Evolutionary conservation across 2,329 filamentous ascomycete species (phyloP).

Genomic region (Fusarium ramigenum): DNA sequence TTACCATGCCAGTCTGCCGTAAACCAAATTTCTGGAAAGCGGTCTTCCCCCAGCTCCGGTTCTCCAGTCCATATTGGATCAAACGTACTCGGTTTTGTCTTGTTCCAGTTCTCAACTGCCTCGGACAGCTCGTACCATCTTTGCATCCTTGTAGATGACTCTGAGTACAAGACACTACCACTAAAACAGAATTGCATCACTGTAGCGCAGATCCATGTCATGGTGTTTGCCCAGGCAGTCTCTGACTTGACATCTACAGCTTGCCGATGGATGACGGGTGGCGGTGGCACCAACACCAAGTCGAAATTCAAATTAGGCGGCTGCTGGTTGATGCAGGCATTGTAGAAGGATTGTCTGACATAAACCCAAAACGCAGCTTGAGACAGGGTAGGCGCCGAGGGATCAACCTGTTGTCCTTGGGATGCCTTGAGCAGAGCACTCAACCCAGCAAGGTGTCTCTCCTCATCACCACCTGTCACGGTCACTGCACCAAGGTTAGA

Average conservation of each 20-base stretch:
- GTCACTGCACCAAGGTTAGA: not conserved
- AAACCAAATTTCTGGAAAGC: conserved; percentile 6
- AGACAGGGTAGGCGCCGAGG: conserved; percentile 15
- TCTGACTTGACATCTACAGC: conserved; percentile 15
- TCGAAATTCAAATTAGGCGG: conserved; percentile 16
- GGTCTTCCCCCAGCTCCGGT: not conserved
- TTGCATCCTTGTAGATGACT: not conserved
- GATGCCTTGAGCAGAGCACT: conserved; percentile 29
- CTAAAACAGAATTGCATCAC: conserved; percentile 28
- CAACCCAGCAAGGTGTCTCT: conserved; percentile 25
- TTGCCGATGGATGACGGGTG: not conserved
- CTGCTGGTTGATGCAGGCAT: conserved; percentile 32
- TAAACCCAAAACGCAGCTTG: conserved; percentile 36
- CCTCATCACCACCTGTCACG: conserved; percentile 17
- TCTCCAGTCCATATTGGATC: not conserved
- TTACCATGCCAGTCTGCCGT: conserved; percentile 12
- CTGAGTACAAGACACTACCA: not conserved
- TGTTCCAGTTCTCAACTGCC: conserved; percentile 2
- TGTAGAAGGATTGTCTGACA: conserved; percentile 31
- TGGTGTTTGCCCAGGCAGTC: conserved; percentile 33
- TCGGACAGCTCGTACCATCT: conserved; percentile 6
- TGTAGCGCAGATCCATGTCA: conserved; percentile 32
- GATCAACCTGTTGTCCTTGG: conserved; percentile 27
- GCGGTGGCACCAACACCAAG: not conserved
- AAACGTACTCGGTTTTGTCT: not conserved